phyloP scores from a whole-genome alignment of 2,329 filamentous ascomycete genomes.

The Clarireedia hainanense region DNA sequence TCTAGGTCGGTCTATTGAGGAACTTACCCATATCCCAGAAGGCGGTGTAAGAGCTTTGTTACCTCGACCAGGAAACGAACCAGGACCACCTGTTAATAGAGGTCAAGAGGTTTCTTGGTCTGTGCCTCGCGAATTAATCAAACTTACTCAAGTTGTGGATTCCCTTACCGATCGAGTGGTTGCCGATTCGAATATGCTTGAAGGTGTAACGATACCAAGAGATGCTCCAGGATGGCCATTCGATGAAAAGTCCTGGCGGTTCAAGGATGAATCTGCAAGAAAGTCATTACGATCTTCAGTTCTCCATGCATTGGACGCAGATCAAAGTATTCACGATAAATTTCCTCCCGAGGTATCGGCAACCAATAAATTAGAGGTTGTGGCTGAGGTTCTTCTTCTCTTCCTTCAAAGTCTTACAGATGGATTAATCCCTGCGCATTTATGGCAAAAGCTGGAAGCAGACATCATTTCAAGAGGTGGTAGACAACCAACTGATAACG shows the following conservation, averaged over 20 bases:
- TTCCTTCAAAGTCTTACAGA: constrained; percentile 73
- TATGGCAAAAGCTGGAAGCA: constrained; percentile 65
- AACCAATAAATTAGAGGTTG: constrained; percentile 63
- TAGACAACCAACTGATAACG: constrained; percentile 36
- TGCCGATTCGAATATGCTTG: constrained; percentile 56
- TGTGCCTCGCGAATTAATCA: constrained; percentile 82
- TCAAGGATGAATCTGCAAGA: constrained; percentile 31
- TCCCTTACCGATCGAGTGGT: constrained; percentile 46
- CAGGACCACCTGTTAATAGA: constrained; percentile 27
- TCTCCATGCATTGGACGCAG: constrained; percentile 66
- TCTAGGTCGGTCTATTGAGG: constrained; percentile 79
- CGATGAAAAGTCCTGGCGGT: constrained; percentile 27
- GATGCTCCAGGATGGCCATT: constrained; percentile 54
- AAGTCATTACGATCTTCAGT: constrained; percentile 30
- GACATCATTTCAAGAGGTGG: constrained; percentile 39
- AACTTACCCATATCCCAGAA: constrained; percentile 79
- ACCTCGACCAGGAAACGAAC: background rate
- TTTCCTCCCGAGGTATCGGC: constrained; percentile 57
- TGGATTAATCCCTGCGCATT: constrained; percentile 61
- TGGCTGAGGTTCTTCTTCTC: constrained; percentile 62
- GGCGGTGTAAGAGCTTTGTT: constrained; percentile 60
- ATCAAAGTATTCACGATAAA: constrained; percentile 49
- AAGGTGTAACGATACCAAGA: constrained; percentile 42
- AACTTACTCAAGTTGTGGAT: constrained; percentile 73
- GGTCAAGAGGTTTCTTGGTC: constrained; percentile 60